phyloP scores from a whole-genome alignment of 306 rosid species.

The Ormosia semicastrata region DNA sequence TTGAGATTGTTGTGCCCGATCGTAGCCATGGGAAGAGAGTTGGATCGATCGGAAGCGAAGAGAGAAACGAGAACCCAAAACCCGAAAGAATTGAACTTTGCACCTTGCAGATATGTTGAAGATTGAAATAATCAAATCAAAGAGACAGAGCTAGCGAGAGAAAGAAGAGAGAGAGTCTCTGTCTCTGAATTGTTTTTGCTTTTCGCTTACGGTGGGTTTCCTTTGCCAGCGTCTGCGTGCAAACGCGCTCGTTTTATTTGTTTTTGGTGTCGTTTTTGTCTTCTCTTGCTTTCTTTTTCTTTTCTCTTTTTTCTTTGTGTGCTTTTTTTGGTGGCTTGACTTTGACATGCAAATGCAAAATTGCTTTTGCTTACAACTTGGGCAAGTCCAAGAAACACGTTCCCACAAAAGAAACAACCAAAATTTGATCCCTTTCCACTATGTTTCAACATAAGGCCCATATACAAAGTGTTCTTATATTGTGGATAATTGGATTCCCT shows the following conservation, averaged over 20 bases:
- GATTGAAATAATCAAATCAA: conserved; percentile 21
- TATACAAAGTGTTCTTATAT: not conserved
- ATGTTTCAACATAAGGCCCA: not conserved
- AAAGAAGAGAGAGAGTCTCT: conserved; percentile 10
- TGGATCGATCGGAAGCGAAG: conserved; percentile 39
- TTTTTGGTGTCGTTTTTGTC: not conserved
- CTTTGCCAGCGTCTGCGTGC: conserved; percentile 15
- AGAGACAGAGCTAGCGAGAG: not conserved
- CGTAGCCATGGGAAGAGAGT: conserved; percentile 52
- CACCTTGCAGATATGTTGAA: not conserved
- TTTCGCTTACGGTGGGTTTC: conserved; percentile 36
- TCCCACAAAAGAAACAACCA: not conserved
- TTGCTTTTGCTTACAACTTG: conserved; percentile 23
- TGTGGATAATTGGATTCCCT: not conserved
- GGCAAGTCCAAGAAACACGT: conserved; percentile 12
- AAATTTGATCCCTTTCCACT: not conserved
- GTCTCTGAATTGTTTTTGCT: conserved; percentile 14
- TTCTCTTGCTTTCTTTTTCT: not conserved
- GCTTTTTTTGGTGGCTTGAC: conserved; percentile 21
- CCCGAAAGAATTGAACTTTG: not conserved
- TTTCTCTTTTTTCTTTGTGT: not conserved
- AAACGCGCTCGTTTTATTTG: conserved; percentile 29
- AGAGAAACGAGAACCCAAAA: conserved; percentile 23
- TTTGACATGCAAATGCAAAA: conserved; percentile 18
- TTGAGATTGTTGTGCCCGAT: conserved; percentile 60